A percentile compares a stretch with the other conserved stretches of the same genome.
These are phyloP conservation scores for Starmerella bombi DNA, from an alignment of 805 yeast species.

Conservation along the genomic window DNA sequence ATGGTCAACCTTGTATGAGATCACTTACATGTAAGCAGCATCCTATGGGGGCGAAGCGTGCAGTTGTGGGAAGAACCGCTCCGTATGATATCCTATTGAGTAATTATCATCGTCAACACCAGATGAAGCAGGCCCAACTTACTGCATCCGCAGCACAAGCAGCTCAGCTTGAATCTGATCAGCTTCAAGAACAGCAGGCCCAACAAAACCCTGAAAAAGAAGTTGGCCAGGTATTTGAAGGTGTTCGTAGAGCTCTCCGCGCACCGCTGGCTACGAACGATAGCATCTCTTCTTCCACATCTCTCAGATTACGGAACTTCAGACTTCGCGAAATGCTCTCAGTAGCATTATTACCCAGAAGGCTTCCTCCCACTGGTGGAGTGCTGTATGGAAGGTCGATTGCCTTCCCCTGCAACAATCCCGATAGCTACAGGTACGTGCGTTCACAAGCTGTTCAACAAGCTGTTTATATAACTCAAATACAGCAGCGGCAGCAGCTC, in stretches of 20 bases:
- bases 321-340: slow-evolving; percentile 93
- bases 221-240: slow-evolving; percentile 79
- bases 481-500: slow-evolving; percentile 18
- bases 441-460: slow-evolving; percentile 28
- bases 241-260: slow-evolving; percentile 44
- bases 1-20: slow-evolving; percentile 93
- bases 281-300: slow-evolving; percentile 49
- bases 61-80: slow-evolving; percentile 85
- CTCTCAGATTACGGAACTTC: slow-evolving; percentile 49
- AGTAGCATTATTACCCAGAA: slow-evolving; percentile 42
- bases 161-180: slow-evolving; percentile 13
- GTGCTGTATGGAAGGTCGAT: slow-evolving; percentile 67
- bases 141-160: slow-evolving; percentile 15
- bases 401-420: slow-evolving; percentile 55
- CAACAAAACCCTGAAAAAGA: slow-evolving; percentile 37
- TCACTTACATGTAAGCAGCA: slow-evolving; percentile 95
- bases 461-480: slow-evolving; percentile 16
- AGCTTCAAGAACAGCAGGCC: slow-evolving; percentile 17
- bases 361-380: slow-evolving; percentile 38
- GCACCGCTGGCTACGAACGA: slow-evolving; percentile 66
- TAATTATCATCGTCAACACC: slow-evolving; percentile 84
- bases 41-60: slow-evolving; percentile 95
- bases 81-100: slow-evolving; percentile 81
- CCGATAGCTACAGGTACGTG: slow-evolving; percentile 36
- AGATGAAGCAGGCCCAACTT: slow-evolving; percentile 43